A percentile compares a stretch with the other conserved stretches of the same genome.
These are phyloP conservation scores for Fusarium sp. DNA, from an alignment of 2,329 filamentous ascomycete genomes.

Conservation along the genomic window DNA sequence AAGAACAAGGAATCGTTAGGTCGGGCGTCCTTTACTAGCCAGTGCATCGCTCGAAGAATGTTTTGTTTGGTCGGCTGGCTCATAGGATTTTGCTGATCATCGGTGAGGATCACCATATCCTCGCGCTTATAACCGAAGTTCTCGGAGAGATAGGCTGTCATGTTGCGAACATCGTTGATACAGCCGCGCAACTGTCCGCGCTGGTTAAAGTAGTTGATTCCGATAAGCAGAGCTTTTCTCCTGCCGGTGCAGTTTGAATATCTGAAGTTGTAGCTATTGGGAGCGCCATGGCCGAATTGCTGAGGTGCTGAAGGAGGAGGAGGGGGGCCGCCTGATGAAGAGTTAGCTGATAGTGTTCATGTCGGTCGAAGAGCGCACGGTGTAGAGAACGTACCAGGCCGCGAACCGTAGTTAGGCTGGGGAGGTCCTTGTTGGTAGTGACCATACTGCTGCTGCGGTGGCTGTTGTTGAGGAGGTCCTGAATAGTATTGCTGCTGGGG, in stretches of 20 bases:
- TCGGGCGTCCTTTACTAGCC: slow-evolving; percentile 92
- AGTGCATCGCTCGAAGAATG: slow-evolving; percentile 95
- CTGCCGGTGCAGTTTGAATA: slow-evolving; percentile 92
- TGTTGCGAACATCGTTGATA: slow-evolving; percentile 98
- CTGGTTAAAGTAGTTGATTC: slow-evolving; percentile 97
- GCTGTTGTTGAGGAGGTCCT: slow-evolving; percentile 49
- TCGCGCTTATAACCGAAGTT: slow-evolving; percentile 93
- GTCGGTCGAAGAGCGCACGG: background rate
- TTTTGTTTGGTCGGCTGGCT: slow-evolving; percentile 97
- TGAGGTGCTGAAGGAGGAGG: slow-evolving; percentile 75
- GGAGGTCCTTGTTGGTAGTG: slow-evolving; percentile 49
- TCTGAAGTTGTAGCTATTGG: slow-evolving; percentile 83
- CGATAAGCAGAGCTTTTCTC: slow-evolving; percentile 89
- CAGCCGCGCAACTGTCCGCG: slow-evolving; percentile 90
- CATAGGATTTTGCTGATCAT: slow-evolving; percentile 97
- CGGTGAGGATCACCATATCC: slow-evolving; percentile 96
- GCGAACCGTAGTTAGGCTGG: slow-evolving; percentile 59
- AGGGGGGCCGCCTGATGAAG: slow-evolving; percentile 60
- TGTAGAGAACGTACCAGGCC: slow-evolving; percentile 56
- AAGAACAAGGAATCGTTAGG: slow-evolving; percentile 97
- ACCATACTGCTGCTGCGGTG: slow-evolving; percentile 50
- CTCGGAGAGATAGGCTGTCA: slow-evolving; percentile 89
- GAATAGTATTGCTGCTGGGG: slow-evolving; percentile 57
- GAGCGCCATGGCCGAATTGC: slow-evolving; percentile 83
- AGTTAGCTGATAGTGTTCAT: slow-evolving; percentile 26